Evolutionary conservation across 2,329 filamentous ascomycete species (phyloP), one percentile per base, ranked within the genome.

Genomic region (Coniochaeta pulveracea): DNA sequence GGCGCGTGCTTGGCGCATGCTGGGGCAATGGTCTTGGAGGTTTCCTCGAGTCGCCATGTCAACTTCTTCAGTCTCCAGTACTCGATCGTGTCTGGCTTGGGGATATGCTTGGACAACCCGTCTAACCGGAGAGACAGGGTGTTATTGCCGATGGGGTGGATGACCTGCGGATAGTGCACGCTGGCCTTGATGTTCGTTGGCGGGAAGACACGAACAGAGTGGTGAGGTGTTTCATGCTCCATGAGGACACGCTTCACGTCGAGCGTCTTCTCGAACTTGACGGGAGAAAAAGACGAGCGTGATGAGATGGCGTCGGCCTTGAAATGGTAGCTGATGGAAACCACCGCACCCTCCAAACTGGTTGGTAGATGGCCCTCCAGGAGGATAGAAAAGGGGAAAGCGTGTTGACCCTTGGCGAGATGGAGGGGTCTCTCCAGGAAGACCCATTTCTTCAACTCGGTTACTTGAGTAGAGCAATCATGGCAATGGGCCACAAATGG

Each of bases 41-140:
- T 80, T 64, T 98, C 89, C 51, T 95, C 88, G 34, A 98, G 79
- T 43, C 83, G 77, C 89, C 89, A 98, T 41, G 81, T 85, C 43
- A 95, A 70, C 57, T 93, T 91, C 55, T 88, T 84, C 19, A 98
- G 68, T 47, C 81, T 80, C 89, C 89, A 96, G 50, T 75, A 70
- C 51, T 76, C 72, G 40, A 91, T 72, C 6, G 77, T 88, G 51
- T 82, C 78, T 38, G 71, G 72, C 26, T 76, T 73, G 23, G 69
- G 57, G 54, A 84, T 84, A 43, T 62, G 60, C 43, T 75, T 80
- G 26, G 86, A 76, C 34, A 95, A 76, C n/a, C 89, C 89, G 41
- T 88, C 84, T 42, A 98, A 72, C 34, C 80, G 78, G 60, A 95
- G 77, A 28, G 75, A 70, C 32, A 95, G 70, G 9, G 69, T 80